Percentiles rank a stretch among this genome's conserved stretches.
Evolutionary conservation across 2,329 filamentous ascomycete species (phyloP).

Genomic region (Coccinonectria pachysandricola): DNA sequence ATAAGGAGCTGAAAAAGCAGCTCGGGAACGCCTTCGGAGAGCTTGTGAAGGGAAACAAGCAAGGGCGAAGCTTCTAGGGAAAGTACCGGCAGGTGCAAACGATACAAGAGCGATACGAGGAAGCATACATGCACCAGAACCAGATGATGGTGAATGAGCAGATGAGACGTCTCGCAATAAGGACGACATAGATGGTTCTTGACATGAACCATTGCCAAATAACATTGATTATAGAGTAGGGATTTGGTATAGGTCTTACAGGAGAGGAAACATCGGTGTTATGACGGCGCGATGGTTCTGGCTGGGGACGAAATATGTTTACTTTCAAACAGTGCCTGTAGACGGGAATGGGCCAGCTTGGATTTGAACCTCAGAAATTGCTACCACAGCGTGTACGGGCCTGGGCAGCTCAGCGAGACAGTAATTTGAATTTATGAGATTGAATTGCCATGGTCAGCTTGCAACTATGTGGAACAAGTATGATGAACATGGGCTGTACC

Average conservation of each 20-base stretch:
- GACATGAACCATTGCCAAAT: slow-evolving; percentile 2
- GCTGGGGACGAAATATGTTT: no score
- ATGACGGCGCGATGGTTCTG: slow-evolving; percentile 4
- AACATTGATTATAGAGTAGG: slow-evolving; percentile 7
- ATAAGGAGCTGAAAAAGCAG: slow-evolving; percentile 73
- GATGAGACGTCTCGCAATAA: slow-evolving; percentile 1
- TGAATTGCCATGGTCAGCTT: no score
- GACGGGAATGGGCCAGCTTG: no score
- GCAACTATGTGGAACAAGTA: no score
- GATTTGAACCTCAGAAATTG: no score
- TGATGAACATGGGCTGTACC: no score
- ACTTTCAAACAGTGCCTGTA: no score
- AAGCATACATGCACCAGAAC: no score
- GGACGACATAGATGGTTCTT: slow-evolving; percentile 5
- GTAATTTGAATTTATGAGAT: no score
- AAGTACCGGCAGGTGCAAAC: slow-evolving; percentile 1
- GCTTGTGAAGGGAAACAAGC: slow-evolving; percentile 38
- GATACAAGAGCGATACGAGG: slow-evolving; percentile 2
- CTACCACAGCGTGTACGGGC: no score
- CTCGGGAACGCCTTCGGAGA: slow-evolving; percentile 48
- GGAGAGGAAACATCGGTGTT: slow-evolving; percentile 3
- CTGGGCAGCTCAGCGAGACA: no score
- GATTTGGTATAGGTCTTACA: slow-evolving; percentile 6
- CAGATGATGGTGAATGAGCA: no score
- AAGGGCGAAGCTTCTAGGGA: slow-evolving; percentile 26